Conservation (phyloP, 2,329 filamentous ascomycete species). For the Corynespora cassiicola region DNA sequence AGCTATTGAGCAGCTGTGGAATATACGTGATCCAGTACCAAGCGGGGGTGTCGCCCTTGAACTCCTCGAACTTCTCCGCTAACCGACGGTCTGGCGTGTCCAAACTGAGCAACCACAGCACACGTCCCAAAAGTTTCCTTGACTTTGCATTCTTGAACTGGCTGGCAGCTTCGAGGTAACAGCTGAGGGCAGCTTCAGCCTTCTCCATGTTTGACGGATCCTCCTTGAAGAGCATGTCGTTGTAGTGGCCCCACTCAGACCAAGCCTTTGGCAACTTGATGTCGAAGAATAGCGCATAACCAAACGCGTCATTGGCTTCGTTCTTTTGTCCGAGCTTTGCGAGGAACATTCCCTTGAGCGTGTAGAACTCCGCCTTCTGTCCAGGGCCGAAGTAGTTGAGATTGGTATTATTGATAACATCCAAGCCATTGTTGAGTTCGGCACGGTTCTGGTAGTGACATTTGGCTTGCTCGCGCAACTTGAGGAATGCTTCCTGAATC, state of each 20-base stretch:
- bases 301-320: conserved; percentile 92
- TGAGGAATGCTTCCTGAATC: conserved; percentile 98
- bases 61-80: conserved; percentile 87
- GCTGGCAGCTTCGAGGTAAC: conserved; percentile 93
- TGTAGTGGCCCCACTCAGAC: conserved; percentile 99
- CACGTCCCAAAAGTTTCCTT: conserved; percentile 88
- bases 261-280: conserved; percentile 95
- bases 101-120: conserved; percentile 93
- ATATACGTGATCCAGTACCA: conserved; percentile 99
- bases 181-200: conserved; percentile 91
- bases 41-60: conserved; percentile 94
- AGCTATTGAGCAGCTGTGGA: conserved; percentile 88
- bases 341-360: conserved; percentile 98
- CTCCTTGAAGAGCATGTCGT: conserved; percentile 93
- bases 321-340: conserved; percentile 90
- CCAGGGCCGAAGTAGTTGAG: conserved; percentile 96
- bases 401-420: conserved; percentile 99
- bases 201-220: conserved; percentile 81
- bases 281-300: conserved; percentile 94
- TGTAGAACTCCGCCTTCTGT: conserved; percentile 99
- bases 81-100: conserved; percentile 87
- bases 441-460: conserved; percentile 97
- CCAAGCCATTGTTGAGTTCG: conserved; percentile 88
- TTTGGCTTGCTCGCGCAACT: conserved; percentile 97
- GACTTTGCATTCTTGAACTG: conserved; percentile 98